These are phyloP conservation scores for Ashbya aceris DNA, from an alignment of 1,139 yeast genomes.

Conservation along the genomic window DNA sequence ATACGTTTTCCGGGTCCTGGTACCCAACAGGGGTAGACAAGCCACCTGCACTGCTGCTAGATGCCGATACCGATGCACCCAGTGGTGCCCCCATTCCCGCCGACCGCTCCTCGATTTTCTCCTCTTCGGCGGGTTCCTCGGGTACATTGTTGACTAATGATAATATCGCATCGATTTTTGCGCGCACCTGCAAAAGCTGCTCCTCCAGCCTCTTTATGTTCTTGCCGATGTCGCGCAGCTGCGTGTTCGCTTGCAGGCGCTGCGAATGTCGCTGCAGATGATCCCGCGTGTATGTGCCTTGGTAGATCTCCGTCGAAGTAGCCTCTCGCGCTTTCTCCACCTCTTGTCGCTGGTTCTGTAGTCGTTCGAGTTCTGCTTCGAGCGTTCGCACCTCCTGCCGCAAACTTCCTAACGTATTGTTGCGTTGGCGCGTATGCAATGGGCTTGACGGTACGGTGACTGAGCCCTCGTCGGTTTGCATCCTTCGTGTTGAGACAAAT, in stretches of 20 bases:
- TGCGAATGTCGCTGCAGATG: constrained; percentile 29
- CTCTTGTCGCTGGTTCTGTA: constrained; percentile 20
- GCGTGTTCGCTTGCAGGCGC: constrained; percentile 27
- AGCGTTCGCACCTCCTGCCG: constrained; percentile 19
- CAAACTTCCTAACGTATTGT: constrained; percentile 15
- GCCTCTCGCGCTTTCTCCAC: constrained; percentile 21
- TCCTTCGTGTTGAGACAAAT: constrained; percentile 25
- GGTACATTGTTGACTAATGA: neutral
- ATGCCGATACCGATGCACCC: too few species aligned
- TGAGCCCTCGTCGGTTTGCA: constrained; percentile 12
- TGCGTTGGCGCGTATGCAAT: constrained; percentile 18
- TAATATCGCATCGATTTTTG: constrained; percentile 13
- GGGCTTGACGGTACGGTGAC: constrained; percentile 25
- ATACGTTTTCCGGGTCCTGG: neutral
- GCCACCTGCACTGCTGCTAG: too few species aligned
- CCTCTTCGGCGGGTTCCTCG: neutral
- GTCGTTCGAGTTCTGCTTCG: constrained; percentile 18
- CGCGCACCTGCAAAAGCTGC: constrained; percentile 18
- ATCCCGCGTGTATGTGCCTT: constrained; percentile 29
- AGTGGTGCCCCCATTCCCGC: too few species aligned
- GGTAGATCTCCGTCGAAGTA: constrained; percentile 25
- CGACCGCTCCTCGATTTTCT: too few species aligned
- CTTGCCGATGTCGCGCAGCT: constrained; percentile 25
- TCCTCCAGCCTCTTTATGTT: constrained; percentile 23
- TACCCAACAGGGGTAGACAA: neutral